Base-by-base conservation (phyloP, 306 rosid genomes). In the Argentina anserina region DNA sequence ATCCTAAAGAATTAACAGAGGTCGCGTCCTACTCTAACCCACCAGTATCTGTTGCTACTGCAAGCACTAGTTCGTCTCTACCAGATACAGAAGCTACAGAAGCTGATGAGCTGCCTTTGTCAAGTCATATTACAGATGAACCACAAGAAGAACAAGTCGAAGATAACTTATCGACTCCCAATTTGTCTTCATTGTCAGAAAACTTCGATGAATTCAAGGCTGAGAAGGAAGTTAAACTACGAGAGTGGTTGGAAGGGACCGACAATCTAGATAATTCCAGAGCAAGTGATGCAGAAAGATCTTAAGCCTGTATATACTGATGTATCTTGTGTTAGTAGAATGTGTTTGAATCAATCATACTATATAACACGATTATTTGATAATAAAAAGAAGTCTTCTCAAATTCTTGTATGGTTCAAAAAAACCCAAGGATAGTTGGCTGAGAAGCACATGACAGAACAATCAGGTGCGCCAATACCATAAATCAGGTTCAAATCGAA, bases 201-300 rank as follows among this genome's bases (percentile, higher is more conserved):
- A 83, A 84, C 63, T 87, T 37, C 28, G 90, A 82, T 23, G 89
- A 89, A 56, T 94, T 87, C 89, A 89, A 83, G 85, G 91, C 96
- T 37, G 83, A 74, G 75, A 87, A 79, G 81, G 98, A 89, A 89
- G 90, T 87, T 56, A 84, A 91, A 78, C 83, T 91, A 64, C 82
- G 88, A 83, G 87, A 88, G 74, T 94, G 98, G 97, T 84, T 89
- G 61, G 90, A 79, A 72, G 91, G 84, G 83, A 66, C 82, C 36
- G 70, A 82, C 61, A 81, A 75, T 55, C 64, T 28, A 45, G 81
- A 83, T 26, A 45, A 81, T 61, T 67, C 43, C 39, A 41, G 69
- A 36, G 59, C 79, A 36, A 76, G 78, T 60, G 75, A 77, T 68
- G 81, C 76, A 33, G 69, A 73, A 80, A 79, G 78, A 76, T 65